Base-by-base conservation (phyloP, 768 basidiomycete genomes). In the Lyophyllum decastes region DNA sequence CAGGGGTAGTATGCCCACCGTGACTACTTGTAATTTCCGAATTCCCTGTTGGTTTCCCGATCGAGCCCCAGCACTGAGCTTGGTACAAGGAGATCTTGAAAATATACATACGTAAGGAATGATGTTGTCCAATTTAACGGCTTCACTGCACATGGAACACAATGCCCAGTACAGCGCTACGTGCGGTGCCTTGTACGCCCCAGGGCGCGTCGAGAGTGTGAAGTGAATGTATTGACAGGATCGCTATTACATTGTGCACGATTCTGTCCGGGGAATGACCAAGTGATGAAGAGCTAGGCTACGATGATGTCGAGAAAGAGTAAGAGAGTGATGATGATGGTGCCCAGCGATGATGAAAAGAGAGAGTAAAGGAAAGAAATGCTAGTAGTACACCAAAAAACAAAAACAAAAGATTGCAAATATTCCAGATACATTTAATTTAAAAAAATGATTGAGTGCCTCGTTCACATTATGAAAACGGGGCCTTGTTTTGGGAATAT, bases 231-330 rank as follows among this genome's bases (percentile, higher is more conserved):
- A 16, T 38, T 38, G 52, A 52, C 38, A 19, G 52, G 41, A 53
- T 53, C 33, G 55, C 22, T 49, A 27, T 56, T 43, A 49, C 47
- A 56, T 49, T 56, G 55, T 43, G 48, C 25, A 41, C 45, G 25
- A 54, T 26, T 17, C 12, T 27, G 40, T 21, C 26, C 9, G n/a
- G n/a, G n/a, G n/a, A n/a, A n/a, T n/a, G n/a, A n/a, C n/a, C n/a
- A n/a, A n/a, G n/a, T n/a, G n/a, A 38, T 25, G 19, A 43, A 25
- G 17, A 22, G 24, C 4, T 7, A 4, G 21, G 10, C 10, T 2
- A 21, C 17, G 11, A 7, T 4, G 2, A 8, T 1, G 27, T 14
- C 46, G 4, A 27, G 7, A 47, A 14, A 14, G 17, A 46, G 14
- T 27, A n/a, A n/a, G 4, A 44, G 5, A 30, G 38, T 4, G 41